These are phyloP conservation scores for Tetrapisispora iriomotensis DNA, from an alignment of 805 yeast species.

Conservation along the genomic window DNA sequence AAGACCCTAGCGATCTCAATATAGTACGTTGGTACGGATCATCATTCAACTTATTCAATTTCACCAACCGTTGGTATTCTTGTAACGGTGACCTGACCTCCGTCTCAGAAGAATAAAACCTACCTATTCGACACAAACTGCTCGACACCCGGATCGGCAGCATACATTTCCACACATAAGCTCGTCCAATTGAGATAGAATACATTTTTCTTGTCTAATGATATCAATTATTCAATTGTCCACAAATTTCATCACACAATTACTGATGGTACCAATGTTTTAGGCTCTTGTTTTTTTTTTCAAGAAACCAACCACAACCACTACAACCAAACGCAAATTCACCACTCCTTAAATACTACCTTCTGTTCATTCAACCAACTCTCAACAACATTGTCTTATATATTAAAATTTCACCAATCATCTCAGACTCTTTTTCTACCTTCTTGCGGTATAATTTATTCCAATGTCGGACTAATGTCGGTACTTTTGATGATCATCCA, in stretches of 20 bases:
- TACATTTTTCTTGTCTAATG: too few relatives aligned
- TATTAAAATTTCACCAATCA: not conserved
- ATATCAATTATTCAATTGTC: too few relatives aligned
- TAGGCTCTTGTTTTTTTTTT: not conserved
- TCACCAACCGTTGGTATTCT: conserved; percentile 41
- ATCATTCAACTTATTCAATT: conserved; percentile 45
- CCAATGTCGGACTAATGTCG: not conserved
- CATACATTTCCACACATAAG: too few relatives aligned
- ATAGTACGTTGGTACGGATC: conserved; percentile 77
- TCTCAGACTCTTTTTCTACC: not conserved
- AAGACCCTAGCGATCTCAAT: conserved; percentile 46
- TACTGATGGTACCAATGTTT: too few relatives aligned
- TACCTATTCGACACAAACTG: too few relatives aligned
- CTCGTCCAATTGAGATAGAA: too few relatives aligned
- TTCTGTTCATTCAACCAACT: not conserved
- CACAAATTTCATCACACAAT: too few relatives aligned
- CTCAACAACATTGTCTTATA: not conserved
- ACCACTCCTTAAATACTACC: not conserved
- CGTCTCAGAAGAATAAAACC: not conserved
- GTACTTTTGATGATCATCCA: not conserved
- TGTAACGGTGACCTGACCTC: conserved; percentile 35
- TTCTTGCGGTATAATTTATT: not conserved
- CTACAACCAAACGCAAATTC: not conserved
- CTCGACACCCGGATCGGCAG: too few relatives aligned
- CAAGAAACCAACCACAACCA: not conserved